Conservation (phyloP, 2,329 filamentous ascomycete genomes). For the Keithomyces neogunnii region DNA sequence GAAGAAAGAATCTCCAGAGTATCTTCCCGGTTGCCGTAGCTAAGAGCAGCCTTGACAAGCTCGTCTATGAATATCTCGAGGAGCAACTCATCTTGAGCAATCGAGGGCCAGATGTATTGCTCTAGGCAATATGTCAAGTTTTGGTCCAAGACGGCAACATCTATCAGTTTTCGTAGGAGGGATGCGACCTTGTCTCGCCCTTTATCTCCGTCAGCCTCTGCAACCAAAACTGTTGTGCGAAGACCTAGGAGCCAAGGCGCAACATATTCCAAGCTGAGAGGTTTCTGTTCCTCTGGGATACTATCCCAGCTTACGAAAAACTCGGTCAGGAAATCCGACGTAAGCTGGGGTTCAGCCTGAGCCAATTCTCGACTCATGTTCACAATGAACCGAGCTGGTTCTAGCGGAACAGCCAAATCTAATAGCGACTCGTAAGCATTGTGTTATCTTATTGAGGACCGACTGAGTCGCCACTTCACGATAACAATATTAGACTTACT, state of each 20-base stretch:
- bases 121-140: slow-evolving; percentile 52
- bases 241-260: slow-evolving; percentile 59
- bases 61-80: slow-evolving; percentile 62
- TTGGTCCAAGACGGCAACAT: slow-evolving; percentile 53
- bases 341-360: slow-evolving; percentile 55
- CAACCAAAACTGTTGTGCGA: slow-evolving; percentile 48
- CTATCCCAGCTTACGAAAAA: slow-evolving; percentile 68
- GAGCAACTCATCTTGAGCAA: slow-evolving; percentile 56
- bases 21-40: slow-evolving; percentile 48
- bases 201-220: slow-evolving; percentile 56
- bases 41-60: slow-evolving; percentile 53
- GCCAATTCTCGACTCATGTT: slow-evolving; percentile 58
- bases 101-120: slow-evolving; percentile 56
- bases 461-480: not conserved
- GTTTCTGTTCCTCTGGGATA: slow-evolving; percentile 58
- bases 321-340: slow-evolving; percentile 61
- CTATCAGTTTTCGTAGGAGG: slow-evolving; percentile 58
- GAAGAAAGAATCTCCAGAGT: slow-evolving; percentile 53
- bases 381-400: slow-evolving; percentile 56
- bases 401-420: slow-evolving; percentile 56
- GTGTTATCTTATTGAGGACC: not conserved
- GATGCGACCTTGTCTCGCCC: slow-evolving; percentile 55
- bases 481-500: slow-evolving; percentile 28
- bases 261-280: slow-evolving; percentile 60
- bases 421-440: not conserved